A percentile compares a stretch with the other conserved stretches of the same genome.
Conservation (phyloP, 495 filamentous ascomycete genomes). For the Endocarpon pusillum region DNA sequence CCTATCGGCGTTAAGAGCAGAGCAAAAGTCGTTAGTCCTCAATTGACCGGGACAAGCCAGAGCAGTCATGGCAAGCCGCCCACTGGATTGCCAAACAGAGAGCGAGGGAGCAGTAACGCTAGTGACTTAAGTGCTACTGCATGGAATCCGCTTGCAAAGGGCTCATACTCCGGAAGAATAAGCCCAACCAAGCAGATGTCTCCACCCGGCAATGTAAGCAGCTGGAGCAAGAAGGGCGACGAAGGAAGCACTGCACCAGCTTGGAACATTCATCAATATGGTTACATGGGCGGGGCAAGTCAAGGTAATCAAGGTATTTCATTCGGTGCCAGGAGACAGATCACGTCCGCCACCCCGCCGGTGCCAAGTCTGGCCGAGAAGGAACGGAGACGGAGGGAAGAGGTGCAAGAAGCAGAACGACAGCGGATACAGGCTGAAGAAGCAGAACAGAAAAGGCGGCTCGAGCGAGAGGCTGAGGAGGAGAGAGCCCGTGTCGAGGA, state of each 20-base stretch:
- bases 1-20: conserved; percentile 51
- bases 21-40: conserved; percentile 43
- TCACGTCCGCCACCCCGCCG: conserved; percentile 62
- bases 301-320: conserved; percentile 89
- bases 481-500: conserved; percentile 49
- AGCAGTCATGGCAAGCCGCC: conserved; percentile 7
- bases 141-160: conserved; percentile 29
- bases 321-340: conserved; percentile 83
- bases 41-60: conserved; percentile 43
- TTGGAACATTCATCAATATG: conserved; percentile 98
- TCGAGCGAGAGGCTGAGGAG: conserved; percentile 53
- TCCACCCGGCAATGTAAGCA: conserved; percentile 45
- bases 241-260: conserved; percentile 69
- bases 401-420: conserved; percentile 39
- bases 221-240: conserved; percentile 77
- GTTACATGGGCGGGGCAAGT: conserved; percentile 94
- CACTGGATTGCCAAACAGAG: conserved; percentile 24
- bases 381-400: conserved; percentile 39
- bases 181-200: conserved; percentile 34
- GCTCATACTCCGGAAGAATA: conserved; percentile 14
- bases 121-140: conserved; percentile 43
- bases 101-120: conserved; percentile 47
- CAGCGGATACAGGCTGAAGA: conserved; percentile 45
- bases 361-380: conserved; percentile 61
- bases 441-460: conserved; percentile 39